Evolutionary conservation across 2,329 filamentous ascomycete genomes (phyloP), one percentile per base, ranked within the genome.

Genomic region (Fusarium xylarioides): DNA sequence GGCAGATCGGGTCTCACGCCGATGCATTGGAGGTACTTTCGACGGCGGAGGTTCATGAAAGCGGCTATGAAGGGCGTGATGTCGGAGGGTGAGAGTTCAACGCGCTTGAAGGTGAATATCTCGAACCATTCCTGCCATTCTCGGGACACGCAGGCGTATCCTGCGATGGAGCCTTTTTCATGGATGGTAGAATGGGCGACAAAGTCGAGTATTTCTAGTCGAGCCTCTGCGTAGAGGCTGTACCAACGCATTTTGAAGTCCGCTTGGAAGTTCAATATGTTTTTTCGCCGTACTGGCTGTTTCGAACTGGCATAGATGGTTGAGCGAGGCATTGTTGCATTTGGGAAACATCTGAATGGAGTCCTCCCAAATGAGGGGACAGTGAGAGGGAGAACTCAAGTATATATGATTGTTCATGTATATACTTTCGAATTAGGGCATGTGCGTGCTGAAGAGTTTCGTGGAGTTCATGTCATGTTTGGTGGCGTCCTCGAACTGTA

Each of bases 231-330:
- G 16, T 34, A 52, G 4, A 52, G 30, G 4, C 11, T 26, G 16
- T 52, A 2, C 47, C 47, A 52, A 12, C 11, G 11, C 16, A 52
- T 35, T 23, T 19, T 52, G 8, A 4, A 4, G 12, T 2, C 0
- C 0, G 12, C 0, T 15, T 9, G n/a, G 5, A 4, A 19, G 30
- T 23, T 4, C 9, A 34, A 5, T 50, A 5, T 11, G 1, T 6
- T 11, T 23, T 1, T 23, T 15, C 19, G 11, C 4, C 2, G 3
- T 50, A 14, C 30, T 34, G 8, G n/a, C 2, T 11, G 15, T 32
- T 5, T 19, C 9, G 9, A 23, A 19, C 9, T 5, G 34, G 21
- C 8, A 34, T 11, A 2, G 30, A 15, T 12, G 16, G 32, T 34
- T 12, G 5, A 12, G 11, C 5, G 4, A 11, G 6, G 30, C 18